Conservation (phyloP, 176 grass and related monocot genomes). For the Zoysia pacifica region DNA sequence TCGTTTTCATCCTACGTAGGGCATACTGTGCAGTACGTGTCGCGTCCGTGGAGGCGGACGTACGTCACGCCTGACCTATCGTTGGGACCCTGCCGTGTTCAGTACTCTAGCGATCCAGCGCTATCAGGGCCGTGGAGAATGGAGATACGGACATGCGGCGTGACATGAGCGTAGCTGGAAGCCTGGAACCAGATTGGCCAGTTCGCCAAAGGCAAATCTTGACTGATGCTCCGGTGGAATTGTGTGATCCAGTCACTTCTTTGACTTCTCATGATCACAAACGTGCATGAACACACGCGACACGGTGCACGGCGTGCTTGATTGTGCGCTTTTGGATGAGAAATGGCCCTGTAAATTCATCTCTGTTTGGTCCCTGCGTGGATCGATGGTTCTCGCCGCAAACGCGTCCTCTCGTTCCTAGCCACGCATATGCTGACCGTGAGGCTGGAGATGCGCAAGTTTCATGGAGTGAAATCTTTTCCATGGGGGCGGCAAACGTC, state of each 20-base stretch:
- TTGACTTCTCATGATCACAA: not conserved
- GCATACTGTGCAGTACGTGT: not conserved
- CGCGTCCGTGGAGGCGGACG: not conserved
- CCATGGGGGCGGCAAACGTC: not conserved
- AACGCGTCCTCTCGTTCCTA: not conserved
- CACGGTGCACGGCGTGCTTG: not conserved
- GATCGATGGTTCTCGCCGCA: not conserved
- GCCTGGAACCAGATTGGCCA: not conserved
- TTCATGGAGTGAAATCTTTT: not conserved
- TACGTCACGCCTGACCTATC: conserved; percentile 13
- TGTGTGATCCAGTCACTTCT: not conserved
- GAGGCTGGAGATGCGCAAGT: not conserved
- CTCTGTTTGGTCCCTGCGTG: no score
- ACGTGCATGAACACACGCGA: not conserved
- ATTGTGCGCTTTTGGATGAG: not conserved
- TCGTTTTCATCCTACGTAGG: no score
- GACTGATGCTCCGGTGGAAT: not conserved
- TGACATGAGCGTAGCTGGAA: not conserved
- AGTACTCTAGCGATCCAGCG: no score
- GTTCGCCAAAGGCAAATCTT: not conserved
- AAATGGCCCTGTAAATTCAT: not conserved
- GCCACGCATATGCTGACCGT: not conserved
- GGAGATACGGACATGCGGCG: not conserved
- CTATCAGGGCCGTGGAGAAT: not conserved
- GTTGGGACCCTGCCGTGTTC: not conserved